Evolutionary conservation across 345 rosid genomes (phyloP).

Genomic region (Citrus cavaleriei): DNA sequence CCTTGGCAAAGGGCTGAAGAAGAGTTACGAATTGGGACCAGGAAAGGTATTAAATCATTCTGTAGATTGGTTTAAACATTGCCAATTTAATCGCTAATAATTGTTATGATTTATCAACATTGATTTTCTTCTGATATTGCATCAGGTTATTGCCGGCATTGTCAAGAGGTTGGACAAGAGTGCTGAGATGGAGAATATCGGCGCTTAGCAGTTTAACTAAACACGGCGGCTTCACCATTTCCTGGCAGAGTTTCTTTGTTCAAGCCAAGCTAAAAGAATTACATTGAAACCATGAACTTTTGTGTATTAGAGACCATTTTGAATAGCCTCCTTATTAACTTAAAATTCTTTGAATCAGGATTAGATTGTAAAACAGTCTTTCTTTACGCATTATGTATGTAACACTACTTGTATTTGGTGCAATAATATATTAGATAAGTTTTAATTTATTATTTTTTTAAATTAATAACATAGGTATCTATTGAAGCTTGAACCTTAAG

Average conservation of each 20-base stretch:
- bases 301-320: neutral
- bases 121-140: slow-evolving; percentile 8
- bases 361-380: neutral
- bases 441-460: too few species aligned
- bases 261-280: neutral
- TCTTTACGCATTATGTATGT: neutral
- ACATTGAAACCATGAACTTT: neutral
- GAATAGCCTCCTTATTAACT: neutral
- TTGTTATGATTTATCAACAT: neutral
- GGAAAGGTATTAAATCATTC: slow-evolving; percentile 62
- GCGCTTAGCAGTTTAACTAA: slow-evolving; percentile 39
- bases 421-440: neutral
- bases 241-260: neutral
- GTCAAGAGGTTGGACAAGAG: slow-evolving; percentile 84
- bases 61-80: neutral
- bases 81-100: neutral
- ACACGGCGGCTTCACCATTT: neutral
- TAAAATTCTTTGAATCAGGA: neutral
- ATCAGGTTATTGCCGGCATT: slow-evolving; percentile 93
- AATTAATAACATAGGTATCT: too few species aligned
- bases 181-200: slow-evolving; percentile 66
- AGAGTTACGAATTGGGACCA: slow-evolving; percentile 90
- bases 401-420: neutral
- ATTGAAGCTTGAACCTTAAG: too few species aligned
- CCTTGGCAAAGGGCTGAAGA: slow-evolving; percentile 63